These are phyloP conservation scores for Ogataea paraovalis DNA, from an alignment of 805 yeast species.

Conservation along the genomic window DNA sequence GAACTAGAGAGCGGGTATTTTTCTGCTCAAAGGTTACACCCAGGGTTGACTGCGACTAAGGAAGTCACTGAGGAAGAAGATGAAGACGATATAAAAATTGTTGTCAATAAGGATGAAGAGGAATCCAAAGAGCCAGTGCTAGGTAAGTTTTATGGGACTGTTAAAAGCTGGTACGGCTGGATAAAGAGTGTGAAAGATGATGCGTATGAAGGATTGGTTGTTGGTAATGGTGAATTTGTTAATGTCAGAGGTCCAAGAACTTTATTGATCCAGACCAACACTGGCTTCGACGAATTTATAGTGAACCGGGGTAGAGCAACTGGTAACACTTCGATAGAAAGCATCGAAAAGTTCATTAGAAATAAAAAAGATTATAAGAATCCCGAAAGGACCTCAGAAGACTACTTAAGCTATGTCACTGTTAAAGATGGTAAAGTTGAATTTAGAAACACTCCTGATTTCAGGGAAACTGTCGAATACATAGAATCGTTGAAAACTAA, in stretches of 20 bases:
- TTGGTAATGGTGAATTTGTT: conserved; percentile 42
- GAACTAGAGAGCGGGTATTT: conserved; percentile 34
- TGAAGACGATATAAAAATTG: conserved; percentile 5
- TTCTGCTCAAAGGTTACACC: conserved; percentile 11
- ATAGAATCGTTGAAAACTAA: conserved; percentile 23
- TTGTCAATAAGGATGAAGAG: conserved; percentile 12
- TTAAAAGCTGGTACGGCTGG: not conserved
- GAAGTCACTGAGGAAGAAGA: conserved; percentile 6
- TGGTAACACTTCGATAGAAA: conserved; percentile 7
- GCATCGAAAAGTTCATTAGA: conserved; percentile 23
- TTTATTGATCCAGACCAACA: conserved; percentile 43
- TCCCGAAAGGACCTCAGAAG: conserved; percentile 32
- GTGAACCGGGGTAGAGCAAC: conserved; percentile 1
- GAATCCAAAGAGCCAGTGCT: conserved; percentile 4
- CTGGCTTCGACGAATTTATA: conserved; percentile 26
- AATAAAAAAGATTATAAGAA: conserved; percentile 13
- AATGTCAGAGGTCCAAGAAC: conserved; percentile 53
- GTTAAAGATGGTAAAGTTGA: conserved; percentile 39
- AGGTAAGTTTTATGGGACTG: conserved; percentile 3
- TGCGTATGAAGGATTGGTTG: conserved; percentile 11
- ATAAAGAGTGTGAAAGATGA: not conserved
- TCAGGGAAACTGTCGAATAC: conserved; percentile 33
- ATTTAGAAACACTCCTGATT: conserved; percentile 43
- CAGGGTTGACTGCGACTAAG: conserved; percentile 3
- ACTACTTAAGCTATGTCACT: conserved; percentile 45